A percentile compares a stretch with the other conserved stretches of the same genome.
Evolutionary conservation across 257 asterid genomes (phyloP).

Genomic region (Solanum medicagineum): DNA sequence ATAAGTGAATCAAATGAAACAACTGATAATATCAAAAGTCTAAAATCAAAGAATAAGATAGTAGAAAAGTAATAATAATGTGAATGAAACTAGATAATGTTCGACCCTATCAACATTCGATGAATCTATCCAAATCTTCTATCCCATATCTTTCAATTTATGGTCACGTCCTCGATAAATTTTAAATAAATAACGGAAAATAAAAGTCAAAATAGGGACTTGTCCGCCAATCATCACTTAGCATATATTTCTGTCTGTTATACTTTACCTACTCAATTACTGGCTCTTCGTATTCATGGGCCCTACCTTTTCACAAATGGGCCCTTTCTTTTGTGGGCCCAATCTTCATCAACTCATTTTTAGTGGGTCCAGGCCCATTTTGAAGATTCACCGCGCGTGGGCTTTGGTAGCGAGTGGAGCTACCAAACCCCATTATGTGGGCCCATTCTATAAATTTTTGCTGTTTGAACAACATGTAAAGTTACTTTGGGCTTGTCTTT

Average conservation of each 20-base stretch:
- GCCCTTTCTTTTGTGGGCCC: neutral
- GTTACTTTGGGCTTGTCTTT: neutral
- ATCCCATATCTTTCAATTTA: neutral
- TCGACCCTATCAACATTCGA: neutral
- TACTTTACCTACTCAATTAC: neutral
- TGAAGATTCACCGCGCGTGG: neutral
- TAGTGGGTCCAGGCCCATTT: neutral
- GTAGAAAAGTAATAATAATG: neutral
- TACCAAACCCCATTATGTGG: conserved; percentile 1
- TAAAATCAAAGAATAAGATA: neutral
- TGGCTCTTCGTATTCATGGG: neutral
- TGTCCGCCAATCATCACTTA: neutral
- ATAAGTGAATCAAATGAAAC: neutral
- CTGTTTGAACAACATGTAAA: neutral
- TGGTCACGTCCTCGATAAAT: neutral
- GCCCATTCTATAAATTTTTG: neutral
- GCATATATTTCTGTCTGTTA: neutral
- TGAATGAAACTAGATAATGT: neutral
- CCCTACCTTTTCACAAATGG: neutral
- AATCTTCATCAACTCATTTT: neutral
- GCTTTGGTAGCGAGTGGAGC: neutral
- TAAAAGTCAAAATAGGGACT: neutral
- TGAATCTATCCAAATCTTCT: neutral
- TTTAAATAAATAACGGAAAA: neutral
- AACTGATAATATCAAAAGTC: neutral